A percentile compares a stretch with the other conserved stretches of the same genome.
phyloP scores from a whole-genome alignment of 768 basidiomycete species.

The Postia placenta region DNA sequence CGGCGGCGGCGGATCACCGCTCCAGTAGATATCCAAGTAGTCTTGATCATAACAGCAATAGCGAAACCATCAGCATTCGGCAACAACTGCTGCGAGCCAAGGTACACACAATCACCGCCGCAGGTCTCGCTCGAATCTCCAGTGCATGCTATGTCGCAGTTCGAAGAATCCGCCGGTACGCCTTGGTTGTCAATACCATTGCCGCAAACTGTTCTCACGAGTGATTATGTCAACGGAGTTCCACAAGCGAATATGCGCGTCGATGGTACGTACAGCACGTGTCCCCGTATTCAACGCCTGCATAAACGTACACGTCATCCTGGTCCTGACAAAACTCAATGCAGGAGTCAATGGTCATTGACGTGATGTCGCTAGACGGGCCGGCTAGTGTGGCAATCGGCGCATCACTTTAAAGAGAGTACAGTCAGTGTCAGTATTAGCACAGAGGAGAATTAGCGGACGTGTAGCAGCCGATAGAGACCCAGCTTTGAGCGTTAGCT shows the following conservation, averaged over 20 bases:
- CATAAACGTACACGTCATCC: slow-evolving; percentile 51
- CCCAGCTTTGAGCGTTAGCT: no score
- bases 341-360: slow-evolving; percentile 59
- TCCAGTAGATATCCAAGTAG: slow-evolving; percentile 60
- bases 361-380: slow-evolving; percentile 35
- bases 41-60: no score
- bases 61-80: no score
- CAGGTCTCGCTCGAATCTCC: slow-evolving; percentile 55
- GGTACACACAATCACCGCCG: slow-evolving; percentile 44
- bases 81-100: background rate
- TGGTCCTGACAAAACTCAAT: slow-evolving; percentile 37
- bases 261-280: slow-evolving; percentile 51
- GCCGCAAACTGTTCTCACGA: slow-evolving; percentile 72
- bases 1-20: slow-evolving; percentile 48
- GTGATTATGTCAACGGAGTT: no score
- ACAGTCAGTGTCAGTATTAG: no score
- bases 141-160: slow-evolving; percentile 58
- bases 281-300: slow-evolving; percentile 62
- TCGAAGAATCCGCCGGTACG: slow-evolving; percentile 36
- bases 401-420: no score
- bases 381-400: slow-evolving; percentile 55
- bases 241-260: no score
- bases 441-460: no score
- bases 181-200: slow-evolving; percentile 45
- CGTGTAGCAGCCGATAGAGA: no score